Percentiles rank a stretch among this genome's conserved stretches.
Conservation (phyloP, 441 rosid species). For the Jatropha multifida region DNA sequence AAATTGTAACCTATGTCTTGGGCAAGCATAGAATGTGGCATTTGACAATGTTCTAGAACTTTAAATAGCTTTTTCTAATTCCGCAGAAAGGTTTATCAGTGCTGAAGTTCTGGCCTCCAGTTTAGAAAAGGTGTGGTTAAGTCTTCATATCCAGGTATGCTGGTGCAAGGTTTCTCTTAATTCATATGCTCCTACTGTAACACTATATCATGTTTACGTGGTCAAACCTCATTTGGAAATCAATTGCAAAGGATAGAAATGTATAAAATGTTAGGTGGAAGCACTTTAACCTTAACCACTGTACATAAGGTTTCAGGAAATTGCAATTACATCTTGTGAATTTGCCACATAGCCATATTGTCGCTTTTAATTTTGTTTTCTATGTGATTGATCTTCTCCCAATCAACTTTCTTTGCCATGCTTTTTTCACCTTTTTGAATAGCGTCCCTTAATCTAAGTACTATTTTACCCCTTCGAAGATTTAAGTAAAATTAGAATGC, state of each 20-base stretch:
- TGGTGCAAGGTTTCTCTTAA: background rate
- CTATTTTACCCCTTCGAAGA: background rate
- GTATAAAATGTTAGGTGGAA: background rate
- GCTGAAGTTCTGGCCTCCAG: constrained; percentile 65
- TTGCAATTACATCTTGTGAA: background rate
- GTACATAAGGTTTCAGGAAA: background rate
- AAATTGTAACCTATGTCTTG: constrained; percentile 12
- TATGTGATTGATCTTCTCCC: background rate
- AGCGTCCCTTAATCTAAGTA: background rate
- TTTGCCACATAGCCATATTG: background rate
- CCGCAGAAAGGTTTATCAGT: constrained; percentile 61
- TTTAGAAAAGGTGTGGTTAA: constrained; percentile 76
- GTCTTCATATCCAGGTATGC: constrained; percentile 78
- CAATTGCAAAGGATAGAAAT: background rate
- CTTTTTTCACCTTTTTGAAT: background rate
- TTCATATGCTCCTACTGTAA: background rate
- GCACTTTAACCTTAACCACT: background rate
- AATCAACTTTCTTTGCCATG: background rate
- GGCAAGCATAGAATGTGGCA: background rate
- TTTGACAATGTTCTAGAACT: background rate
- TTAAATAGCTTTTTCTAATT: constrained; percentile 21
- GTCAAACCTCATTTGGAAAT: background rate
- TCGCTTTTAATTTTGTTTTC: background rate
- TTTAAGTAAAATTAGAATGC: too few species aligned
- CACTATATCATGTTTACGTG: background rate